Evolutionary conservation across 1,139 yeast genomes (phyloP), one percentile per base, ranked within the genome.

Genomic region (Kodamaea anthophila): DNA sequence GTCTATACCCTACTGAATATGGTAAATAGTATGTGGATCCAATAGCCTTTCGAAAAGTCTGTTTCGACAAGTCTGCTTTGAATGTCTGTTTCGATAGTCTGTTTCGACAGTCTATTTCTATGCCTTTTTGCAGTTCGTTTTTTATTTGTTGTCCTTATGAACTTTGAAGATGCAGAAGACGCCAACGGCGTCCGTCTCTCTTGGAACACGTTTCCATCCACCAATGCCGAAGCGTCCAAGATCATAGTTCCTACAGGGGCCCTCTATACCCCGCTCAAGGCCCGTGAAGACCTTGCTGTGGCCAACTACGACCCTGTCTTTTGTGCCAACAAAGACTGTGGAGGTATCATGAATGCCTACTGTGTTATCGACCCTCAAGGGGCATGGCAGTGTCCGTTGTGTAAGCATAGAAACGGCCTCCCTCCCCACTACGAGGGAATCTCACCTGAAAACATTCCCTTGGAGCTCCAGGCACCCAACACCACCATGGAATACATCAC

Each of bases 241-340:
- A 82, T 88, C 47, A 95, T 91, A 14, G 93, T 91, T 22, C 98
- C 99, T 11, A 80, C 93, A 19, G 95, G 97, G 23, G 84, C 96
- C 36, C 64, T 91, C 41, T 91, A 88, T 65, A 87, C 97, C 10
- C 99, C 99, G 9, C 71, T 93, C 47, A 77, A 84, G 53, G 75
- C 73, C 36, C 74, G 87, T 46, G 82, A 82, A 37, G 91, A 82
- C 42, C 65, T 88, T 42, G 81, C 91, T 12, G 61, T 83, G 31
- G 91, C 94, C 33, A 77, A 77, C 44, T 87, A 91, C 55, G 96
- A 91, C 60, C 98, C 99, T 6, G 79, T 82, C 31, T 66, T 77
- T 30, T 91, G 99, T 65, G 71, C 87, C 40, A 69, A 70, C 40
- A 74, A 81, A 29, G 76, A 77, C 36, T 91, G 99, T 70, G 77